Percentiles rank a stretch among this genome's conserved stretches.
phyloP scores from a whole-genome alignment of 2,329 filamentous ascomycete species.

The Paecilomyces dactylethromorphus region DNA sequence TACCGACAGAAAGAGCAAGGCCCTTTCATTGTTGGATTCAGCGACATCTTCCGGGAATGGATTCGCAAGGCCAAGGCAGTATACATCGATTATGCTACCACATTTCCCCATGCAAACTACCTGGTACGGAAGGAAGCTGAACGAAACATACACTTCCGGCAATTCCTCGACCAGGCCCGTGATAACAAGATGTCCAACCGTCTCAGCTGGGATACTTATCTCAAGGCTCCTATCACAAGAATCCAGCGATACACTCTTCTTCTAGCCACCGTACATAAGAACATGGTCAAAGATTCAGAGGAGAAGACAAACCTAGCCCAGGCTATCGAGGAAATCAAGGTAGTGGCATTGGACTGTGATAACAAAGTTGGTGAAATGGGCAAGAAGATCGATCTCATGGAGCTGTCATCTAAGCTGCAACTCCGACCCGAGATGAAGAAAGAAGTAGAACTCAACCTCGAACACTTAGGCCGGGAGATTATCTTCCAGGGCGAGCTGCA shows the following conservation, averaged over 20 bases:
- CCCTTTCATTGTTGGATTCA: constrained; percentile 88
- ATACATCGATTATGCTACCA: constrained; percentile 87
- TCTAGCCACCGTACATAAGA: constrained; percentile 74
- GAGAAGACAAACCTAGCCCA: constrained; percentile 78
- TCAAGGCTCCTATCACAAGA: constrained; percentile 88
- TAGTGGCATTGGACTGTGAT: constrained; percentile 85
- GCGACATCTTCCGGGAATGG: constrained; percentile 97
- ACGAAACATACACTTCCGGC: constrained; percentile 75
- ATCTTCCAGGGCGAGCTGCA: constrained; percentile 86
- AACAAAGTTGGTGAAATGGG: constrained; percentile 85
- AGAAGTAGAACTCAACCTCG: constrained; percentile 74
- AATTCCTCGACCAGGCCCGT: constrained; percentile 75
- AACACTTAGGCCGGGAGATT: constrained; percentile 87
- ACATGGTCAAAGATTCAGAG: constrained; percentile 75
- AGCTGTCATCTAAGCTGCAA: constrained; percentile 75
- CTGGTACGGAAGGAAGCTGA: constrained; percentile 78
- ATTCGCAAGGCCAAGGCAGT: constrained; percentile 84
- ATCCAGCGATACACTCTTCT: constrained; percentile 85
- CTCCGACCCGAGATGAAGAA: constrained; percentile 82
- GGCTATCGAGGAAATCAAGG: constrained; percentile 86
- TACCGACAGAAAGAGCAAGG: constrained; percentile 96
- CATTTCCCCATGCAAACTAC: constrained; percentile 77
- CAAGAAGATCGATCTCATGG: constrained; percentile 82
- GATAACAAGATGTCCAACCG: constrained; percentile 73
- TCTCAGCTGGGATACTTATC: constrained; percentile 87